Base-by-base conservation (phyloP, 179 eudicot genomes). In the Spinacia oleracea region DNA sequence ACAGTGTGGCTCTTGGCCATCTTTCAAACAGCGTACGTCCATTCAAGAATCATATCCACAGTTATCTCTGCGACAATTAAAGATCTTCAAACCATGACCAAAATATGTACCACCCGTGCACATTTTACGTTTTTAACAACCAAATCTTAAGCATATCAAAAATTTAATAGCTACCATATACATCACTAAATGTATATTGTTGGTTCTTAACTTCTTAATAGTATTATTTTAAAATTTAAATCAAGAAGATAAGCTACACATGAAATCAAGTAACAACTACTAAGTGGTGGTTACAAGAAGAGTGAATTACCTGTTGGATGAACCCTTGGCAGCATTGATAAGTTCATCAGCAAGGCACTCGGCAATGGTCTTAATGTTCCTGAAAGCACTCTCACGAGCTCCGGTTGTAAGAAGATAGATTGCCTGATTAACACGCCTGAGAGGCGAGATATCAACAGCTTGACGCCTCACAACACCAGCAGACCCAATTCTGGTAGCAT, bases 401-500 rank as follows among this genome's bases (percentile, higher is more conserved):
- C 94, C 97, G 0, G 97, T 92, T 9, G 97, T 93, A 2, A 94
- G 84, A 45, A 94, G 92, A 70, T 92, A 94, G 12, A 94, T 92
- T 9, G 98, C 97, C 82, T 93, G 96, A 77, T 94, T 92, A 35
- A 94, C 97, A 71, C 94, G 90, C 66, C 97, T 86, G 64, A 94
- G 77, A 0, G 98, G 98, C 82, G 98, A 92, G 66, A 94, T 94
- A 91, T 94, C 98, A 74, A 94, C 98, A 31, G 97, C 98, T 42
- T 92, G 98, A 77, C 98, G 95, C 74, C 98, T 90, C 68, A 93
- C 97, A 67, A 93, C 97, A 85, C 97, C 97, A 81, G 97, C 97
- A 11, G 97, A 93, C 20, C 97, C 97, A 83, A 93, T 93, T 77
- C 94, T 70, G 72, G 97, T 93, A 0, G 97, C 97, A 87, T 93